These are phyloP conservation scores for Arthroderma uncinatum DNA, from an alignment of 2,329 filamentous ascomycete species.

Conservation along the genomic window DNA sequence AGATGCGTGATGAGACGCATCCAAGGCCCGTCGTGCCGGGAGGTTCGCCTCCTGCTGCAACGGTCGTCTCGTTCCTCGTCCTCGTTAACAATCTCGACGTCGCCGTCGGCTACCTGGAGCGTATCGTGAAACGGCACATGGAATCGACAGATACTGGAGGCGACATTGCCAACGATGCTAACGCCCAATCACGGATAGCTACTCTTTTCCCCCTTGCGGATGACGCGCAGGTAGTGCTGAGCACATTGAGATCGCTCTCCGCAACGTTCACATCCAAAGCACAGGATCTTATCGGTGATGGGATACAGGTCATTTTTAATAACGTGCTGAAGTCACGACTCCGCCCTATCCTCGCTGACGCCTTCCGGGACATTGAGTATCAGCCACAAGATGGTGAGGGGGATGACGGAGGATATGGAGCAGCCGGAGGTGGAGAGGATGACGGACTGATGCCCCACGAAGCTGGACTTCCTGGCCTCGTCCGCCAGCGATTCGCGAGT, in stretches of 20 bases:
- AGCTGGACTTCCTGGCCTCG: conserved; percentile 43
- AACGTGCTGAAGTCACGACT: conserved; percentile 78
- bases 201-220: conserved; percentile 70
- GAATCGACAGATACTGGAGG: conserved; percentile 29
- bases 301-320: conserved; percentile 73
- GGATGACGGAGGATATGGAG: conserved; percentile 28
- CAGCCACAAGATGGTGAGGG: conserved; percentile 49
- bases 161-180: conserved; percentile 19
- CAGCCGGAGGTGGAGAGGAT: conserved; percentile 21
- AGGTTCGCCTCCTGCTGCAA: conserved; percentile 73
- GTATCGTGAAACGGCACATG: conserved; percentile 66
- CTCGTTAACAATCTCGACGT: conserved; percentile 94
- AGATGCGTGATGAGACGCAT: conserved; percentile 94
- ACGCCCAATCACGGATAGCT: conserved; percentile 33
- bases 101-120: conserved; percentile 76
- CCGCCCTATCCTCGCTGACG: conserved; percentile 71
- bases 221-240: conserved; percentile 59
- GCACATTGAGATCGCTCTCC: conserved; percentile 57
- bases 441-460: conserved; percentile 21
- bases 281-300: conserved; percentile 70
- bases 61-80: conserved; percentile 78
- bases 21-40: conserved; percentile 69
- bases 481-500: conserved; percentile 67
- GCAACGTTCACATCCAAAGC: conserved; percentile 65
- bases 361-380: conserved; percentile 89